Evolutionary conservation across 345 rosid genomes (phyloP), one percentile per base, ranked within the genome.

Genomic region (Hibiscus mutabilis): DNA sequence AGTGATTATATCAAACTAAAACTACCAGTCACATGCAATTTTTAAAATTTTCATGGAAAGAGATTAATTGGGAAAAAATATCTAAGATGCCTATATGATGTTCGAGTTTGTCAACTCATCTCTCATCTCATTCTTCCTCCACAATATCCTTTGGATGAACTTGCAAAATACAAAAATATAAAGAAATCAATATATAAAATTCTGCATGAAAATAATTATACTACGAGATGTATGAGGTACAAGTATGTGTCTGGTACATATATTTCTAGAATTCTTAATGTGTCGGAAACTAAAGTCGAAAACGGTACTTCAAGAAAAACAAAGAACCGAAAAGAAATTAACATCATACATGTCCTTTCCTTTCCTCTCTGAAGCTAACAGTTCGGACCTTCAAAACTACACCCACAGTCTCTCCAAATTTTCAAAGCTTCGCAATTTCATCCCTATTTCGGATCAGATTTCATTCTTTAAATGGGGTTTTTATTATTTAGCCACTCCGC

Each of bases 381-480:
- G 77, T 83, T 78, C 90, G 80, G 19, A 85, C 71, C 74, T 86
- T 90, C 15, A 92, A 21, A n/a, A n/a, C n/a, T n/a, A n/a, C n/a
- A n/a, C n/a, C n/a, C n/a, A n/a, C n/a, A n/a, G n/a, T n/a, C n/a
- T n/a, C n/a, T n/a, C n/a, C n/a, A n/a, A n/a, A n/a, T n/a, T n/a
- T n/a, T n/a, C n/a, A n/a, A n/a, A n/a, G n/a, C n/a, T n/a, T n/a
- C n/a, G n/a, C n/a, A n/a, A n/a, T n/a, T n/a, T n/a, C n/a, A n/a
- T n/a, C n/a, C n/a, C n/a, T n/a, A n/a, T n/a, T n/a, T n/a, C n/a
- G n/a, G n/a, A n/a, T n/a, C n/a, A n/a, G n/a, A n/a, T n/a, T n/a
- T n/a, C n/a, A n/a, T n/a, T n/a, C n/a, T n/a, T n/a, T n/a, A n/a
- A n/a, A n/a, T n/a, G n/a, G n/a, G n/a, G n/a, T n/a, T n/a, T n/a